Base-by-base conservation (phyloP, 768 basidiomycete genomes). In the Terana coerulea region DNA sequence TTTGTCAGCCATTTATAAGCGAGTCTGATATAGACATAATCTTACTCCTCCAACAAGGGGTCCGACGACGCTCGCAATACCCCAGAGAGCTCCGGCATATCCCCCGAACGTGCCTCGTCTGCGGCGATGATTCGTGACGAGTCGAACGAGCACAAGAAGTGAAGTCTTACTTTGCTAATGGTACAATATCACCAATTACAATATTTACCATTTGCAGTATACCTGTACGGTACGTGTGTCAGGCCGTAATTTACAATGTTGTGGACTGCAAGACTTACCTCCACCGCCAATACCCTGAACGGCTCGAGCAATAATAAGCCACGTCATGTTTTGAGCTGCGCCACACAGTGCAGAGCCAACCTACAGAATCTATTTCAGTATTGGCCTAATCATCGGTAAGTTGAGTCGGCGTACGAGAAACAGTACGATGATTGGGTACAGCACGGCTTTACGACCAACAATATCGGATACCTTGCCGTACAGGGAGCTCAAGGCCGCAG, bases 281-380 rank as follows among this genome's bases (percentile, higher is more conserved):
- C 72, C 72, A 2, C 68, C 74, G 19, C 75, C 74, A 14, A 75
- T 62, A 35, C 74, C 75, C 58, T 76, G 75, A 2, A 75, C 46
- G 3, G 69, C 74, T 21, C 75, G 70, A 33, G 61, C 64, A 21
- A 67, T 50, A 54, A 69, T 69, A 24, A 76, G 63, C 74, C 72
- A 75, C 3, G 64, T 61, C 69, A 76, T 72, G 19, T 25, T 70
- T 55, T 75, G 69, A 5, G 74, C 72, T 17, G 73, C 71, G 34
- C 72, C 75, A 54, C 72, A 75, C 22, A 75, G 46, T 1, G 66
- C 71, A 21, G 72, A 74, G 30, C 67, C 69, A 40, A 67, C 41
- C 69, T 69, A 15, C 22, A 21, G 6, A n/a, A 17, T 22, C n/a
- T n/a, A n/a, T n/a, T n/a, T n/a, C n/a, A n/a, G 24, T 34, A 1